A percentile compares a stretch with the other conserved stretches of the same genome.
Conservation (phyloP, 768 basidiomycete species). For the Boletus rubropictus region DNA sequence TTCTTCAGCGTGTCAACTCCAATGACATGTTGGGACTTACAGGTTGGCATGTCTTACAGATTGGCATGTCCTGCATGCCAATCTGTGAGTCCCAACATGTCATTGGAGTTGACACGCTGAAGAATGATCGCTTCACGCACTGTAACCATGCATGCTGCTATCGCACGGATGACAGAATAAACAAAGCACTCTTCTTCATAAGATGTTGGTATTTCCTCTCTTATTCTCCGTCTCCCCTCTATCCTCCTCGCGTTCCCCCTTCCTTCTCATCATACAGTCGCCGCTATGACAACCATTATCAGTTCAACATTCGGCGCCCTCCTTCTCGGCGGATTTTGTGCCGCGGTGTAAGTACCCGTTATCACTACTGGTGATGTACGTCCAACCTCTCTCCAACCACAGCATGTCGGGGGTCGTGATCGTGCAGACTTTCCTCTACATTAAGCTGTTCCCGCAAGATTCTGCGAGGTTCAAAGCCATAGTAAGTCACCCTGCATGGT, state of each 20-base stretch:
- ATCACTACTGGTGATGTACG: not conserved
- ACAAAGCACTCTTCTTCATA: not conserved
- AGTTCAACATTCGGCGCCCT: conserved; percentile 26
- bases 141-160: not conserved
- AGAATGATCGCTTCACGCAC: not conserved
- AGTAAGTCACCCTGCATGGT: conserved; percentile 12
- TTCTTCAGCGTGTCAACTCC: not conserved
- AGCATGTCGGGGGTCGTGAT: conserved; percentile 28
- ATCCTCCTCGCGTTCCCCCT: not conserved
- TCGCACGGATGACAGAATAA: not conserved
- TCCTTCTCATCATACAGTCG: not conserved
- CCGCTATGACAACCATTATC: conserved; percentile 11
- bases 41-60: not conserved
- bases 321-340: conserved; percentile 27
- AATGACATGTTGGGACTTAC: not conserved
- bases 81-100: not conserved
- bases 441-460: conserved; percentile 28
- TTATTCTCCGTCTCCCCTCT: not conserved
- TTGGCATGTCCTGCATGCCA: not conserved
- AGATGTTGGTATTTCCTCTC: conserved; percentile 1
- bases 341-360: conserved; percentile 20
- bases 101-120: too few species aligned
- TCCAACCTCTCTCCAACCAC: not conserved
- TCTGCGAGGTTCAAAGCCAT: conserved; percentile 15
- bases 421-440: conserved; percentile 26